Conservation (phyloP, 352 stramenopile species). For the Thalassiosira livingstoniorum region DNA sequence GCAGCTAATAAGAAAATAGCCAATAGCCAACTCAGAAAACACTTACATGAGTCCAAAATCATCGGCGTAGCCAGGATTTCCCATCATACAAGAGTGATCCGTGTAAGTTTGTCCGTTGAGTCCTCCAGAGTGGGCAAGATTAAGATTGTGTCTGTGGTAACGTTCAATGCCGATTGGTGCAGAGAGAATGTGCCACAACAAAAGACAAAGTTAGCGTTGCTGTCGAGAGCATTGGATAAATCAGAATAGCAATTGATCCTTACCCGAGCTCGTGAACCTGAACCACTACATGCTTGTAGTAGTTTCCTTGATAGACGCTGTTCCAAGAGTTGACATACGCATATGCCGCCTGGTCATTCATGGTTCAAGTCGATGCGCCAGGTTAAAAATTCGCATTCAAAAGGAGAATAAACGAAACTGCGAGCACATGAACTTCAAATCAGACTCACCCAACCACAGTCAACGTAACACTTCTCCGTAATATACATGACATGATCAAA, state of each 20-base stretch:
- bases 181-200: too few species aligned
- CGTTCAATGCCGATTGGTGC: neutral
- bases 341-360: slow-evolving; percentile 55
- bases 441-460: slow-evolving; percentile 31
- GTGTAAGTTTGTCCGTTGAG: slow-evolving; percentile 43
- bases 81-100: slow-evolving; percentile 59
- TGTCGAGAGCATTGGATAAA: neutral
- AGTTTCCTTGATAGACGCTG: slow-evolving; percentile 32
- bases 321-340: slow-evolving; percentile 57
- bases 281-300: slow-evolving; percentile 47
- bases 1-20: too few species aligned
- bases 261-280: slow-evolving; percentile 49
- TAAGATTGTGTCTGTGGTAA: slow-evolving; percentile 46
- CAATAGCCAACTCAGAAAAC: too few species aligned
- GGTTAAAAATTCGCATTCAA: neutral
- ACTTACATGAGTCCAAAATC: slow-evolving; percentile 46
- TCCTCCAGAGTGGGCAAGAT: slow-evolving; percentile 51
- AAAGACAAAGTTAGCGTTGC: too few species aligned
- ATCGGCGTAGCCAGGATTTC: slow-evolving; percentile 54
- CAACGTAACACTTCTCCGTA: slow-evolving; percentile 48
- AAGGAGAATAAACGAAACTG: neutral
- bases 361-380: too few species aligned
- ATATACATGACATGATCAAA: slow-evolving; percentile 60
- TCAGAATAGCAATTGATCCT: neutral
- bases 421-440: neutral